Percentiles rank a stretch among this genome's conserved stretches.
These are phyloP conservation scores for Inga leiocalycina DNA, from an alignment of 306 rosid species.

Conservation along the genomic window DNA sequence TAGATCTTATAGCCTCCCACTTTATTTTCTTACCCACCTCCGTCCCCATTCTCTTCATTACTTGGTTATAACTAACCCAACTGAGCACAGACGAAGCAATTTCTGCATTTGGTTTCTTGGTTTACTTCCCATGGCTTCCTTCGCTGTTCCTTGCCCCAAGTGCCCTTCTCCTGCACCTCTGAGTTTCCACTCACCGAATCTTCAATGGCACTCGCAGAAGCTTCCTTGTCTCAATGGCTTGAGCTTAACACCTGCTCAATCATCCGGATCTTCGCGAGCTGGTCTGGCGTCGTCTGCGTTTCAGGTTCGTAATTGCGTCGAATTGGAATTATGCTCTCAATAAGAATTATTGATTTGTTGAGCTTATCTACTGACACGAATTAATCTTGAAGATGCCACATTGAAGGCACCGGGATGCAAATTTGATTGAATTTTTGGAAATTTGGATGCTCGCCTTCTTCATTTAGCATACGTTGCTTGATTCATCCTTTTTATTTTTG, in stretches of 20 bases:
- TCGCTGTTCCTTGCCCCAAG: constrained; percentile 67
- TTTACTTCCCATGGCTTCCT: constrained; percentile 58
- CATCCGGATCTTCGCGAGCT: constrained; percentile 48
- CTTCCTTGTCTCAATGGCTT: constrained; percentile 38
- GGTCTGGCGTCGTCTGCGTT: constrained; percentile 36
- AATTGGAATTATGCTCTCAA: constrained; percentile 21
- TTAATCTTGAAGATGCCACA: neutral
- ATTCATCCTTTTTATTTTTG: neutral
- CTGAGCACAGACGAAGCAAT: constrained; percentile 14
- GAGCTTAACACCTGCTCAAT: constrained; percentile 35
- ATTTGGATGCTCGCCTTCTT: neutral
- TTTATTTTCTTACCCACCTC: constrained; percentile 35
- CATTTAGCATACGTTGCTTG: neutral
- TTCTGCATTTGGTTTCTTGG: constrained; percentile 30
- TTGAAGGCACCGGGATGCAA: neutral
- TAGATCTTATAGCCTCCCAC: constrained; percentile 38
- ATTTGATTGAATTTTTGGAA: neutral
- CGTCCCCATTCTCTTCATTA: constrained; percentile 24
- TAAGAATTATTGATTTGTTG: constrained; percentile 24
- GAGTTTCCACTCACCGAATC: constrained; percentile 37
- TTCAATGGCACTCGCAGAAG: constrained; percentile 25
- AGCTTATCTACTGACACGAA: neutral
- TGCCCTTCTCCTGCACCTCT: constrained; percentile 35
- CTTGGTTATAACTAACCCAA: constrained; percentile 21
- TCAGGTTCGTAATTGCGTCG: constrained; percentile 34